Base-by-base conservation (phyloP, 371 early-diverging fungal genomes). In the Neoconidiobolus thromboides region DNA sequence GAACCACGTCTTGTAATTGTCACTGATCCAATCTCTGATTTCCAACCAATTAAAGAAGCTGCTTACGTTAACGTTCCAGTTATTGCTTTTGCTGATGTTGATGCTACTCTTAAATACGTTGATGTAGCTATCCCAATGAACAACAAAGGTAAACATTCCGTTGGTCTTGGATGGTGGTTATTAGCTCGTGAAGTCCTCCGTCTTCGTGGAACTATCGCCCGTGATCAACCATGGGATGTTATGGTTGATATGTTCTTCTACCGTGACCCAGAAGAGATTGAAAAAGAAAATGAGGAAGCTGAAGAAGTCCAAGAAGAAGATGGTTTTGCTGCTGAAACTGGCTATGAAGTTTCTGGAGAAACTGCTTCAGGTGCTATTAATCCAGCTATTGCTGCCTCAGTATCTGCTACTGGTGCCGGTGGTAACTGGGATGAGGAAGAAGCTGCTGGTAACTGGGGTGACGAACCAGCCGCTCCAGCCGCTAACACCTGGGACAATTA, bases 111-210 rank as follows among this genome's bases (percentile, higher is more conserved):
- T 68, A 75, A 79, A 64, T 84, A 81, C 76, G 89, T 99, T 67
- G 99, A 99, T 78, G 81, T 98, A 73, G 98, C 91, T 69, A 99
- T 99, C 81, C 99, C 99, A 66, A 87, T 90, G 76, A 99, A 99
- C 90, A 99, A 98, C 86, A 83, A 93, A 77, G 89, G 89, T 68
- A 94, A 96, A 79, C 87, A 93, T 80, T 78, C 99, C 63, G 89
- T 99, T 68, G 99, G 99, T 77, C 80, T 96, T 48, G 85, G 83
- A 65, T 94, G 89, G 82, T 99, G 91, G 87, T 75, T 99, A 62
- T 79, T 99, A 68, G 91, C 93, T 65, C 88, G 97, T 71, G 89
- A 98, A 75, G 90, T 99, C 58, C 86, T 95, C 69, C 93, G 97
- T 65, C 88, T 99, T 72, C 88, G 96, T 68, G 97, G 97, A 63